Conservation (phyloP, 352 stramenopile species). For the Pythium brachiatum region DNA sequence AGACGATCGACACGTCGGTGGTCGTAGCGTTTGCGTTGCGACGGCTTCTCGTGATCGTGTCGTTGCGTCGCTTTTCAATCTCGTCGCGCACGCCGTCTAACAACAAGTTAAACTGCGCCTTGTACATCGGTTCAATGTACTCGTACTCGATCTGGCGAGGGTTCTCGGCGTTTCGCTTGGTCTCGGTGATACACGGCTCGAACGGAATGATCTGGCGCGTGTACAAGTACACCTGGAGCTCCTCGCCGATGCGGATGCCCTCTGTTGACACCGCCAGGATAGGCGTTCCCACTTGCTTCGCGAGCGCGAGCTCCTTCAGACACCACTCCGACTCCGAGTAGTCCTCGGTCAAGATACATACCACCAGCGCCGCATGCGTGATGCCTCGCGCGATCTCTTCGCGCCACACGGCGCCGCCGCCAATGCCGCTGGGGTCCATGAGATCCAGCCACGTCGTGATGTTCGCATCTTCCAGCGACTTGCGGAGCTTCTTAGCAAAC, state of each 20-base stretch:
- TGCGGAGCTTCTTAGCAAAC: constrained; percentile 78
- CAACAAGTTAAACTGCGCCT: constrained; percentile 70
- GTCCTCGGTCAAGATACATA: constrained; percentile 79
- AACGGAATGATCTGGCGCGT: constrained; percentile 81
- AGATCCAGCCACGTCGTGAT: constrained; percentile 86
- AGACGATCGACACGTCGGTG: constrained; percentile 29
- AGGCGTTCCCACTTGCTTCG: constrained; percentile 76
- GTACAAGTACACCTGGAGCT: constrained; percentile 83
- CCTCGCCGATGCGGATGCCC: constrained; percentile 58
- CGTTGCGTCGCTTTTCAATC: constrained; percentile 71
- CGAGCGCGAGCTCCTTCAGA: constrained; percentile 77
- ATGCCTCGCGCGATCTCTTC: constrained; percentile 81
- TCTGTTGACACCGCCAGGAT: constrained; percentile 77
- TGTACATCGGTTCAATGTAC: constrained; percentile 70
- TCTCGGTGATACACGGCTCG: constrained; percentile 58
- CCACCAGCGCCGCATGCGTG: constrained; percentile 66
- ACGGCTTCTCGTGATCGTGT: constrained; percentile 34
- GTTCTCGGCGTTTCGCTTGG: constrained; percentile 50
- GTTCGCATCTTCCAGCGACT: constrained; percentile 64
- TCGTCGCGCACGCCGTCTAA: constrained; percentile 82
- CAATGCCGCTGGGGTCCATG: constrained; percentile 84
- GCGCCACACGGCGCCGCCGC: constrained; percentile 75
- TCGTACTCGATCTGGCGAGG: constrained; percentile 73
- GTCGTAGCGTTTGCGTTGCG: constrained; percentile 32
- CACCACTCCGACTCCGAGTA: constrained; percentile 82